phyloP scores from a whole-genome alignment of 768 basidiomycete species.

The Tephrocybe sp. region DNA sequence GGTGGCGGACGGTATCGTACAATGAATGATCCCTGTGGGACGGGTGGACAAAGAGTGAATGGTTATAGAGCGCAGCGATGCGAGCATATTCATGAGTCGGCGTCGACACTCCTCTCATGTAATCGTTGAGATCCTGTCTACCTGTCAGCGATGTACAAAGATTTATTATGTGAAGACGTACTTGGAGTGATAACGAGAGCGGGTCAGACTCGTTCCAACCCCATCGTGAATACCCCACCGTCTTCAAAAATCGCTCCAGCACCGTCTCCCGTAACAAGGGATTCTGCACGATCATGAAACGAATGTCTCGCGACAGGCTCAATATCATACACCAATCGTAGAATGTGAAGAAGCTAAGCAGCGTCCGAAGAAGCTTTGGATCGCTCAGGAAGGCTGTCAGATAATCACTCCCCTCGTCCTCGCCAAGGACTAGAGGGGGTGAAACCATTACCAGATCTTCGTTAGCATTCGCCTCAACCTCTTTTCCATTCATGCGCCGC shows the following conservation, averaged over 20 bases:
- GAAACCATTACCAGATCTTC: constrained; percentile 27
- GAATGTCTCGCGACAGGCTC: constrained; percentile 52
- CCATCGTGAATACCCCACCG: constrained; percentile 77
- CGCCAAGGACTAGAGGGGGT: constrained; percentile 32
- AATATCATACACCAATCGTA: constrained; percentile 68
- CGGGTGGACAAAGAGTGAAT: constrained; percentile 42
- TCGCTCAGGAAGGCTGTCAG: constrained; percentile 55
- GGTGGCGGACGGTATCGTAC: constrained; percentile 41
- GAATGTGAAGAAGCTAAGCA: constrained; percentile 68
- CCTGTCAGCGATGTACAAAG: background rate
- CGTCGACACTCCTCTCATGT: constrained; percentile 75
- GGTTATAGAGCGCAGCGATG: constrained; percentile 55
- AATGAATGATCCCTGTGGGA: constrained; percentile 38
- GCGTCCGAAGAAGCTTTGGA: constrained; percentile 45
- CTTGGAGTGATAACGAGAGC: constrained; percentile 59
- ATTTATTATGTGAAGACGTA: constrained; percentile 26
- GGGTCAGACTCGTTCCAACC: constrained; percentile 57
- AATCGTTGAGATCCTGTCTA: constrained; percentile 69
- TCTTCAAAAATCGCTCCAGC: constrained; percentile 64
- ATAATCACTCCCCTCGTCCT: constrained; percentile 19
- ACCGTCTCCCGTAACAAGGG: constrained; percentile 57
- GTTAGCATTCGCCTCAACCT: constrained; percentile 23
- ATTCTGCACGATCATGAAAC: constrained; percentile 45
- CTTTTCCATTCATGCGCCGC: constrained; percentile 28
- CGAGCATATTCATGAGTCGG: constrained; percentile 72